Percentiles rank a stretch among this genome's conserved stretches.
These are phyloP conservation scores for Tricholoma sp. DNA, from an alignment of 768 basidiomycete genomes.

Conservation along the genomic window DNA sequence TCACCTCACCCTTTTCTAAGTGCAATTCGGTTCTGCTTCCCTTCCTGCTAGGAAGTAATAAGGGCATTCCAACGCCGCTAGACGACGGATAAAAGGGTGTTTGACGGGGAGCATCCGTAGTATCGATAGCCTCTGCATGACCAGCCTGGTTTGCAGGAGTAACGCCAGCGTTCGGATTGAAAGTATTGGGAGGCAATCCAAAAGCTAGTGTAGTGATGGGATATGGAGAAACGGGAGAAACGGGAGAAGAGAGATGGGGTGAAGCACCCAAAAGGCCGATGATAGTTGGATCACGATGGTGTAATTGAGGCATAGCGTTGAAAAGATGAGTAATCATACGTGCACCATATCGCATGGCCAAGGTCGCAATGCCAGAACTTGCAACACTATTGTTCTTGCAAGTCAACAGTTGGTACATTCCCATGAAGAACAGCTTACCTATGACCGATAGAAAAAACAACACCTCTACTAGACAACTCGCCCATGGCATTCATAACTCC, in stretches of 20 bases:
- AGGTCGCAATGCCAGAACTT: constrained; percentile 64
- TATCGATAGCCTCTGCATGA: constrained; percentile 57
- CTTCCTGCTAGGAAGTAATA: constrained; percentile 18
- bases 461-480: constrained; percentile 55
- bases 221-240: constrained; percentile 24
- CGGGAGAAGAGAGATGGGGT: constrained; percentile 47
- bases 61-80: constrained; percentile 17
- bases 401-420: constrained; percentile 1
- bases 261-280: constrained; percentile 83
- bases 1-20: constrained; percentile 1
- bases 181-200: background rate
- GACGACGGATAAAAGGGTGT: constrained; percentile 32
- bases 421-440: constrained; percentile 41
- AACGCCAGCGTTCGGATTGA: background rate
- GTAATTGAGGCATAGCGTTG: constrained; percentile 89
- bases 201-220: background rate
- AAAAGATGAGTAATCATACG: constrained; percentile 89
- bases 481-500: constrained; percentile 72
- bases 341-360: constrained; percentile 68
- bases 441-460: constrained; percentile 85
- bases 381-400: constrained; percentile 49
- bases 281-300: constrained; percentile 89
- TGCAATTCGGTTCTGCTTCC: constrained; percentile 4
- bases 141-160: constrained; percentile 6
- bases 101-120: constrained; percentile 49